A percentile compares a stretch with the other conserved stretches of the same genome.
phyloP scores from a whole-genome alignment of 331 rosid genomes.

The Quercus phellos region DNA sequence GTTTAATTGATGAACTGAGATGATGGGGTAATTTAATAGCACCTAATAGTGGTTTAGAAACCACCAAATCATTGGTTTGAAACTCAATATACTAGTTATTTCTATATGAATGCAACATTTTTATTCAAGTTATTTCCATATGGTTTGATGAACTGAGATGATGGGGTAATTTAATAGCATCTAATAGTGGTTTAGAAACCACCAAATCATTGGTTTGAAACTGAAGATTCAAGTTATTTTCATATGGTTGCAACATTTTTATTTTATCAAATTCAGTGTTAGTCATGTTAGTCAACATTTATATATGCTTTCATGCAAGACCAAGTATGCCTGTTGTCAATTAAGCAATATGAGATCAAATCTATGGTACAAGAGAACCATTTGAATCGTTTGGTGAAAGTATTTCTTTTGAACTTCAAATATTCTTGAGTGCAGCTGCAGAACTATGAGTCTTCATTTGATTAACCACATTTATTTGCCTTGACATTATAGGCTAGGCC shows the following conservation, averaged over 20 bases:
- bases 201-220: neutral
- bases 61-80: neutral
- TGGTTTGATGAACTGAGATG: neutral
- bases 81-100: neutral
- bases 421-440: conserved; percentile 2
- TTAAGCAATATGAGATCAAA: no score
- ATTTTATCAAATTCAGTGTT: no score
- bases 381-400: neutral
- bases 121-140: neutral
- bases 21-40: neutral
- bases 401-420: neutral
- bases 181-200: neutral
- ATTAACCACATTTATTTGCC: neutral
- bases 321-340: no score
- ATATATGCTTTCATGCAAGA: neutral
- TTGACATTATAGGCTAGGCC: conserved; percentile 52
- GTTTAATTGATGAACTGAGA: neutral
- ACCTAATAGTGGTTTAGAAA: neutral
- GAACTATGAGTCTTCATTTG: neutral
- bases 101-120: neutral
- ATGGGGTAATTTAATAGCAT: neutral
- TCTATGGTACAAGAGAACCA: neutral
- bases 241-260: neutral
- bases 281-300: neutral
- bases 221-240: neutral